phyloP scores from a whole-genome alignment of 1,284 basidiomycete species.

The Marasmius tenuissimus region DNA sequence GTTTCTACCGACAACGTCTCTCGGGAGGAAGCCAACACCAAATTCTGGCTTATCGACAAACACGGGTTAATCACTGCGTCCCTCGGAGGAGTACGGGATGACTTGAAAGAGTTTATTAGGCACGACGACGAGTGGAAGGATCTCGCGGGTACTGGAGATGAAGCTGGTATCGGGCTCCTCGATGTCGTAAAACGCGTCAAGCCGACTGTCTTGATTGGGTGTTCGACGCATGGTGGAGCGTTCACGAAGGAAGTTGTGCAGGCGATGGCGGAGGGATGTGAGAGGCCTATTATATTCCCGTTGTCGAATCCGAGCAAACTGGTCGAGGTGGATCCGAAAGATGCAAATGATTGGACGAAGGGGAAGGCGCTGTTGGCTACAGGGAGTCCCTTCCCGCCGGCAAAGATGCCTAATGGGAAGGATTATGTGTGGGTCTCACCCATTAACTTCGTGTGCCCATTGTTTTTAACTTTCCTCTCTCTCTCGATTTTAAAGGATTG shows the following conservation, averaged over 20 bases:
- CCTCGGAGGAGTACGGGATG: slow-evolving; percentile 52
- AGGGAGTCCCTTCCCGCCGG: slow-evolving; percentile 79
- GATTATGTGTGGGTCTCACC: slow-evolving; percentile 56
- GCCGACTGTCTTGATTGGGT: slow-evolving; percentile 80
- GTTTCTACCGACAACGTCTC: slow-evolving; percentile 59
- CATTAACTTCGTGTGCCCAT: not conserved
- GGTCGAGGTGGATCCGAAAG: slow-evolving; percentile 74
- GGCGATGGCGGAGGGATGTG: slow-evolving; percentile 67
- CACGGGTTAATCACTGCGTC: slow-evolving; percentile 57
- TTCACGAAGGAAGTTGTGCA: slow-evolving; percentile 77
- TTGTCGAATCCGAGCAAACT: slow-evolving; percentile 81
- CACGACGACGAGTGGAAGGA: slow-evolving; percentile 53
- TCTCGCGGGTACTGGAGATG: slow-evolving; percentile 32
- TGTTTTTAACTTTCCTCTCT: not conserved
- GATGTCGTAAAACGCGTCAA: slow-evolving; percentile 70
- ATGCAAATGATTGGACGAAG: slow-evolving; percentile 75
- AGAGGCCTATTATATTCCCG: slow-evolving; percentile 80
- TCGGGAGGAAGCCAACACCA: slow-evolving; percentile 55
- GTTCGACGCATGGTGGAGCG: slow-evolving; percentile 77
- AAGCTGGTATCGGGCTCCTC: slow-evolving; percentile 52
- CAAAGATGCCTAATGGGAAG: slow-evolving; percentile 66
- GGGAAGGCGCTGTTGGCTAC: slow-evolving; percentile 79
- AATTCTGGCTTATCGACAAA: slow-evolving; percentile 69
- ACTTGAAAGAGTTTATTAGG: slow-evolving; percentile 57
- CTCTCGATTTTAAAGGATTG: slow-evolving; percentile 43